Percentiles rank a stretch among this genome's conserved stretches.
phyloP scores from a whole-genome alignment of 73 alveolate genomes.

The Tetrahymena borealis region DNA sequence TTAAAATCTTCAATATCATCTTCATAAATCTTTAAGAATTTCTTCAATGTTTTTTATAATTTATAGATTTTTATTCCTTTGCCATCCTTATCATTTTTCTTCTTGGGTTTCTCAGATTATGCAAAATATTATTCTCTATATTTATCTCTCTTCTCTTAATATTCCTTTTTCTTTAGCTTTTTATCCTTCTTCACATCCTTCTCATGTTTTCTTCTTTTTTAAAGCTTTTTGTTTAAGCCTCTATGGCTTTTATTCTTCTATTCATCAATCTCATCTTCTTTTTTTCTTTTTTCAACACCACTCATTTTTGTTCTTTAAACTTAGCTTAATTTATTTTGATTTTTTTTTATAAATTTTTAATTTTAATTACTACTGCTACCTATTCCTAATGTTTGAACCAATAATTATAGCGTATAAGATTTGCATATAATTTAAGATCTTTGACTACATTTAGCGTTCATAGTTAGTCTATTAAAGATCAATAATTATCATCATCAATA shows the following conservation, averaged over 20 bases:
- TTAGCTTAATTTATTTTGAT: no score
- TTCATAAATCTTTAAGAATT: neutral
- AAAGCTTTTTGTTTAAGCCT: neutral
- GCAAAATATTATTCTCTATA: neutral
- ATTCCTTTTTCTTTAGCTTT: neutral
- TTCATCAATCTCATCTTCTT: neutral
- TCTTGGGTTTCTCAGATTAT: neutral
- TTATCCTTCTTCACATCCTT: neutral
- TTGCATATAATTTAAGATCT: neutral
- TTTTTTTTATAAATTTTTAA: neutral
- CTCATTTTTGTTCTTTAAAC: neutral
- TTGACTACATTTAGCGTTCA: neutral
- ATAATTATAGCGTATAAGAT: neutral
- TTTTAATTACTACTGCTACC: neutral
- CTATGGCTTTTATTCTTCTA: neutral
- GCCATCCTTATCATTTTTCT: neutral
- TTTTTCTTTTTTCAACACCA: neutral
- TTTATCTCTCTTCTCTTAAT: neutral
- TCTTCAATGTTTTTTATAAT: neutral
- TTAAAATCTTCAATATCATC: neutral
- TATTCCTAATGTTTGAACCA: neutral
- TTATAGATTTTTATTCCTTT: neutral
- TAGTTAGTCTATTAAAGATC: no score
- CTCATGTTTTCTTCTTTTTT: neutral
- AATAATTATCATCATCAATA: no score